These are phyloP conservation scores for Daldinia bambusicola DNA, from an alignment of 495 filamentous ascomycete genomes.

Conservation along the genomic window DNA sequence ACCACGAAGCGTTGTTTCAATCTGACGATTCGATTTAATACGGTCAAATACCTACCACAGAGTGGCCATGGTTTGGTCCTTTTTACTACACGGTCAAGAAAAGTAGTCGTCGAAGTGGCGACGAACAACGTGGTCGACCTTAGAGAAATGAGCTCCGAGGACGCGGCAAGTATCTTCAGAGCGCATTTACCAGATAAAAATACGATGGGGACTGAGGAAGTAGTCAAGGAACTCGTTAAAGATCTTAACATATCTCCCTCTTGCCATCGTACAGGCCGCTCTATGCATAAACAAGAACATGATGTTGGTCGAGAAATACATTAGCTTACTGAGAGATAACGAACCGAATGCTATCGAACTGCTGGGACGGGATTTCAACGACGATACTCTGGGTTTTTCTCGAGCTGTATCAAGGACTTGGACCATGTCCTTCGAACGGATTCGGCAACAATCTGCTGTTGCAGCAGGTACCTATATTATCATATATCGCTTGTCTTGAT, in stretches of 20 bases:
- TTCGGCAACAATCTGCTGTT: background rate
- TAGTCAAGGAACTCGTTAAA: background rate
- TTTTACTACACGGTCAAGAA: background rate
- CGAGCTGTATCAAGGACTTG: background rate
- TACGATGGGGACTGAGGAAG: background rate
- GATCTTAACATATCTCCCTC: background rate
- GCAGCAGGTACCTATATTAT: background rate
- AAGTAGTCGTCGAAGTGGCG: background rate
- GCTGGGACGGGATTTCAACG: background rate
- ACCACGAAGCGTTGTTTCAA: background rate
- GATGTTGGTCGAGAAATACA: background rate
- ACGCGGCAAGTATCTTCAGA: background rate
- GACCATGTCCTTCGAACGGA: background rate
- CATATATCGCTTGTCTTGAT: background rate
- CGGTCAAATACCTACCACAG: background rate
- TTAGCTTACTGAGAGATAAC: background rate
- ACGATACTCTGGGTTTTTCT: background rate
- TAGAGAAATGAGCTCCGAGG: background rate
- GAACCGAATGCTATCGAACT: background rate
- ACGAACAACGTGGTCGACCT: background rate
- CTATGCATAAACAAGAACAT: background rate
- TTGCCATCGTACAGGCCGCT: constrained; percentile 1
- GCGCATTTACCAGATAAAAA: background rate
- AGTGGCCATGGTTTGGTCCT: background rate
- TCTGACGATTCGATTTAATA: background rate